phyloP scores from a whole-genome alignment of 78 protist species.

The Chrysochromulina parva region DNA sequence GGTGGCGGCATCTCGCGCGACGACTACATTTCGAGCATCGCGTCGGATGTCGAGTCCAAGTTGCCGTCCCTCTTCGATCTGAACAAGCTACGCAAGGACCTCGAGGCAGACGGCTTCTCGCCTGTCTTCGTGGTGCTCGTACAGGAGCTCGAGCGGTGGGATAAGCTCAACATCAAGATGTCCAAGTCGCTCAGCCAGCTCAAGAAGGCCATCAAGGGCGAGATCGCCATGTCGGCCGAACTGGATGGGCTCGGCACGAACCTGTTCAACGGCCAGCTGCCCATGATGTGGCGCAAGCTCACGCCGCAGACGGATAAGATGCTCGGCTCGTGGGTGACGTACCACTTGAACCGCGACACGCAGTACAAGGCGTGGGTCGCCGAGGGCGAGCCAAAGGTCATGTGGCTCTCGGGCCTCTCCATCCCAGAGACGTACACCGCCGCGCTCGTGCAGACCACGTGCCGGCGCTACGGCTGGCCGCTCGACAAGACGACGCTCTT shows the following conservation, averaged over 20 bases:
- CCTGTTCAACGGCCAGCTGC: slow-evolving; percentile 78
- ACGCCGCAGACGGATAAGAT: slow-evolving; percentile 78
- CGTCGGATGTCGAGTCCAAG: slow-evolving; percentile 38
- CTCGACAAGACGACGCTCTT: slow-evolving; percentile 79
- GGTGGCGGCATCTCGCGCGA: slow-evolving; percentile 68
- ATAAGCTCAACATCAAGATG: slow-evolving; percentile 69
- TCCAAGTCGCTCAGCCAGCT: slow-evolving; percentile 58
- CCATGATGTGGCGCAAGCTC: slow-evolving; percentile 73
- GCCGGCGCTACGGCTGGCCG: slow-evolving; percentile 87
- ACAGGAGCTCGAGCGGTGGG: slow-evolving; percentile 87
- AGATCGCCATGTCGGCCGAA: slow-evolving; percentile 79
- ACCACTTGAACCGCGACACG: slow-evolving; percentile 58
- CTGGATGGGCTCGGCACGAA: slow-evolving; percentile 74
- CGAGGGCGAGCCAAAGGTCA: slow-evolving; percentile 76
- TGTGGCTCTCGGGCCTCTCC: slow-evolving; percentile 93
- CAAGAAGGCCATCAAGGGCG: slow-evolving; percentile 82
- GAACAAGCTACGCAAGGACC: slow-evolving; percentile 4
- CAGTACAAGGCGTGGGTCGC: slow-evolving; percentile 76
- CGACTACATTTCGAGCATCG: slow-evolving; percentile 20
- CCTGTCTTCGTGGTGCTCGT: slow-evolving; percentile 83
- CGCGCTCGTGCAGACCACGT: slow-evolving; percentile 89
- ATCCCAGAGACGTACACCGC: slow-evolving; percentile 88
- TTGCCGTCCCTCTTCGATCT: slow-evolving; percentile 68
- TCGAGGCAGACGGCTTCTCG: slow-evolving; percentile 24
- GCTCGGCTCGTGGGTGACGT: slow-evolving; percentile 81